Conservation (phyloP, 116 monocot genomes). For the Cymodocea nodosa region DNA sequence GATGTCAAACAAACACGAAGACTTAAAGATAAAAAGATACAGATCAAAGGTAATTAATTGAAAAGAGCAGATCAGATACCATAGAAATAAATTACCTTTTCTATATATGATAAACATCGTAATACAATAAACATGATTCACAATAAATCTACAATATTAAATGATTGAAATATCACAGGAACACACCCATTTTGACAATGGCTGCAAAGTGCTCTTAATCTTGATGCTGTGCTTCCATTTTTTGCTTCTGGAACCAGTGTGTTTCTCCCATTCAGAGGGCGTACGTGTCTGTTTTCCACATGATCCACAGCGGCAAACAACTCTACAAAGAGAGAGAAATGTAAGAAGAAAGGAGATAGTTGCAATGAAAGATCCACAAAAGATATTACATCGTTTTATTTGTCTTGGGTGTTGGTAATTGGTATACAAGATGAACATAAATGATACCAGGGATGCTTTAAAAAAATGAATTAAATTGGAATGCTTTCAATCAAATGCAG, state of each 20-base stretch:
- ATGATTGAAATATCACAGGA: neutral
- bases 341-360: neutral
- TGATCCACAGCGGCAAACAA: constrained; percentile 59
- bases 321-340: constrained; percentile 16
- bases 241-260: constrained; percentile 83
- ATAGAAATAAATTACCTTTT: too few relatives aligned
- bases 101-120: too few relatives aligned
- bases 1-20: too few relatives aligned
- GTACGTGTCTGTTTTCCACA: constrained; percentile 54
- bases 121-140: neutral
- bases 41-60: too few relatives aligned
- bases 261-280: constrained; percentile 76
- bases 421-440: neutral
- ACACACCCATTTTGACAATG: constrained; percentile 69
- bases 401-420: neutral
- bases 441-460: neutral
- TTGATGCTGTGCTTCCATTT: constrained; percentile 85
- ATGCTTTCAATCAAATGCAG: neutral
- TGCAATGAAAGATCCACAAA: neutral
- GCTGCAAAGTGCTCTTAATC: constrained; percentile 45
- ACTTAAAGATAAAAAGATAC: too few relatives aligned
- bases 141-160: neutral
- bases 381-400: neutral
- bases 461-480: neutral
- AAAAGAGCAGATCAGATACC: too few relatives aligned